Evolutionary conservation across 2,329 filamentous ascomycete species (phyloP).

Genomic region (Monilinia laxa): DNA sequence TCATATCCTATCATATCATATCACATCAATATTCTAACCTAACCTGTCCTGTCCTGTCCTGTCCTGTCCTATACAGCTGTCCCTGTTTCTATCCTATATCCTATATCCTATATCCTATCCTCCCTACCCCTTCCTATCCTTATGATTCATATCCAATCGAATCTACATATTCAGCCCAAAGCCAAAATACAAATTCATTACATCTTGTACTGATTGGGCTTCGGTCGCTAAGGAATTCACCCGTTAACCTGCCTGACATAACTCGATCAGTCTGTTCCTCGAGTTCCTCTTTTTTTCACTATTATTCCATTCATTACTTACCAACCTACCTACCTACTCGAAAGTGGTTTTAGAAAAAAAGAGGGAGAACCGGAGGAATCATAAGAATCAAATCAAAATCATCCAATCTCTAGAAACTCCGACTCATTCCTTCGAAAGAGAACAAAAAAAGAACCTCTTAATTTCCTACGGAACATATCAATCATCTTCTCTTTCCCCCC

Average conservation of each 20-base stretch:
- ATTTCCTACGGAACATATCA: neutral
- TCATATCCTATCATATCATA: neutral
- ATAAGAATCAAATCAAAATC: slow-evolving; percentile 2
- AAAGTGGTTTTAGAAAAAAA: neutral
- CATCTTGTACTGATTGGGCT: slow-evolving; percentile 12
- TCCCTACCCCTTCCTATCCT: no score
- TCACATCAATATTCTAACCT: no score
- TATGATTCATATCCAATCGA: neutral
- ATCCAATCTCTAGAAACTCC: neutral
- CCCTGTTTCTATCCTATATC: no score
- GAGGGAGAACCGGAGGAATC: slow-evolving; percentile 4
- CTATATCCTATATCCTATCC: no score
- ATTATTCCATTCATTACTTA: neutral
- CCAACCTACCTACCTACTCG: no score
- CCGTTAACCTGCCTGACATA: neutral
- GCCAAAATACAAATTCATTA: slow-evolving; percentile 10
- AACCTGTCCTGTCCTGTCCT: no score
- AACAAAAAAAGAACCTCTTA: neutral
- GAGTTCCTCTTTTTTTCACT: slow-evolving; percentile 4
- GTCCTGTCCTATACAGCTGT: no score
- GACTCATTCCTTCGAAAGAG: neutral
- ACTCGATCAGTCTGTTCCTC: slow-evolving; percentile 6
- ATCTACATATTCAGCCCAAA: neutral
- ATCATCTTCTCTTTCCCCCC: neutral
- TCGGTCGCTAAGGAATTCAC: slow-evolving; percentile 31